Evolutionary conservation across 2,329 filamentous ascomycete genomes (phyloP), one percentile per base, ranked within the genome.

Genomic region (Penicillium sp.): DNA sequence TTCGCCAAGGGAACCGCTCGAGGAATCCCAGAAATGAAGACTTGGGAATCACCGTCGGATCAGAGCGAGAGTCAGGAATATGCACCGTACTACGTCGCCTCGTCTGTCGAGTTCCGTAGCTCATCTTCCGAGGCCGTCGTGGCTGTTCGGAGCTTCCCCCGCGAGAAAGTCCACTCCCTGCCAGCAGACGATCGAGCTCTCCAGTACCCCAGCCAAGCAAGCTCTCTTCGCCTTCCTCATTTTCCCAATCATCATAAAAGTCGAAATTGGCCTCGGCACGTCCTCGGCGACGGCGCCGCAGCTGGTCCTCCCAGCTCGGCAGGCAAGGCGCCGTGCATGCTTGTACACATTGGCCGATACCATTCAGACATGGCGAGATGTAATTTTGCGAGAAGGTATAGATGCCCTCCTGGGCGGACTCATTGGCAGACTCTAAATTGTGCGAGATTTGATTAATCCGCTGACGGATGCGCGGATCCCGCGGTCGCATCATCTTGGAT

Each of bases 161-260:
- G 37, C 65, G 62, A 39, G 57, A 51, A 41, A 66, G 55, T 9
- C 67, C 83, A 12, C 82, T 84, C 5, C 86, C 85, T 9, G 85
- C 87, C 43, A 95, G 72, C 53, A 96, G 71, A 44, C 88, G 78
- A 65, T 95, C 91, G 73, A 94, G 83, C 64, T 95, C 90, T 61
- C 94, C 90, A 57, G 80, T 83, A 35, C 85, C 84, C 87, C 89
- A 95, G 39, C 82, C 84, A 45, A 90, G 72, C 41, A 91, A 67
- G 35, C 82, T 78, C 32, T 74, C 75, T 43, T 80, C 78, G 28
- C 58, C 61, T 48, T 82, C 79, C 46, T 82, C 78, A 39, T 79
- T 76, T 52, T 95, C 89, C 91, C 91, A 97, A 69, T 96, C 91
- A 69, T 96, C 91, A 73, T 97, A 97, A 67, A 97, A 97, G 68